Conservation (phyloP, 345 rosid genomes). For the Chamaenerion angustifolium region DNA sequence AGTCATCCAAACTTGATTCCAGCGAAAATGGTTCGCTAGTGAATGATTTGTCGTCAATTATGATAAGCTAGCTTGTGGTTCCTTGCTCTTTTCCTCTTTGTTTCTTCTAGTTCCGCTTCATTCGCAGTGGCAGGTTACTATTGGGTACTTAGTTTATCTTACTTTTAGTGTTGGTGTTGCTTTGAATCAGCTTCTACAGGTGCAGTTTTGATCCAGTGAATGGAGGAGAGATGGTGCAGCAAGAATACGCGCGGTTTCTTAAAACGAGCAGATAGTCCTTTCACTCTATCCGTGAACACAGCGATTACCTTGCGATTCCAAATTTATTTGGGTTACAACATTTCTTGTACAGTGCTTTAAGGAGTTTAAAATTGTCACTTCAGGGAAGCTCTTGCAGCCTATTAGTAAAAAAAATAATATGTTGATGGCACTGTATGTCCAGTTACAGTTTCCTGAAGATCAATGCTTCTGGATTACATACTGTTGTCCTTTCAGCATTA, state of each 20-base stretch:
- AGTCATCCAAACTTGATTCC: too few species aligned
- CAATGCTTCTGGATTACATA: too few species aligned
- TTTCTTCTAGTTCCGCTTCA: background rate
- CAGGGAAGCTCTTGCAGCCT: background rate
- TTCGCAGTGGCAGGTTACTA: too few species aligned
- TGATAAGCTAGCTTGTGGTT: background rate
- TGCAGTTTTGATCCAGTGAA: conserved; percentile 49
- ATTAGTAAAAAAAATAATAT: too few species aligned
- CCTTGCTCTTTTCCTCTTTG: background rate
- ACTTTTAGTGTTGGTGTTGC: too few species aligned
- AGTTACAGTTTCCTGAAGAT: too few species aligned
- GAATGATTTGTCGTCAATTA: too few species aligned
- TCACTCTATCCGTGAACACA: background rate
- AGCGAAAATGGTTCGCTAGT: too few species aligned
- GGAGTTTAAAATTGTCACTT: background rate
- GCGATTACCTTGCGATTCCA: background rate
- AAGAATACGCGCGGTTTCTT: conserved; percentile 42
- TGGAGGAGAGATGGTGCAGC: conserved; percentile 56
- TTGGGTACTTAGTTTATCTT: too few species aligned
- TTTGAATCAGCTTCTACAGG: conserved; percentile 40
- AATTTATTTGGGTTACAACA: too few species aligned
- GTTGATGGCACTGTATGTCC: too few species aligned
- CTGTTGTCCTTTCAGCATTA: too few species aligned
- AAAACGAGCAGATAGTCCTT: conserved; percentile 19
- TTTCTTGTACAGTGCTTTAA: background rate